Percentiles rank a stretch among this genome's conserved stretches.
Conservation (phyloP, 129 eudicot genomes). For the Gnaphalium uliginosum region DNA sequence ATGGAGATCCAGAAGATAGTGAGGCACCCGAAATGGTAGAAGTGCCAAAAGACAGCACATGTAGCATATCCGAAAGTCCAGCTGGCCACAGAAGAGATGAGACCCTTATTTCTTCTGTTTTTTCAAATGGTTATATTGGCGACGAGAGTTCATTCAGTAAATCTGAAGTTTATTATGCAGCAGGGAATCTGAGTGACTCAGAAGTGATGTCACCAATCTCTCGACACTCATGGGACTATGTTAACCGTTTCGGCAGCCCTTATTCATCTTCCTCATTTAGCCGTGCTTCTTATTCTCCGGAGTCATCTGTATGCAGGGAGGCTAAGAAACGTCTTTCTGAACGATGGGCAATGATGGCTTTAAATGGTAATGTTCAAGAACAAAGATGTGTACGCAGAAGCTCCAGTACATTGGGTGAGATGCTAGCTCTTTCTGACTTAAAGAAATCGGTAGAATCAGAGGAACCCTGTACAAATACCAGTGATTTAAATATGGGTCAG, state of each 20-base stretch:
- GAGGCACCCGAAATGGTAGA: constrained; percentile 58
- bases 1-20: constrained; percentile 51
- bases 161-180: constrained; percentile 77
- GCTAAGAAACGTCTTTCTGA: constrained; percentile 97
- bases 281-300: constrained; percentile 84
- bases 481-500: constrained; percentile 38
- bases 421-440: constrained; percentile 92
- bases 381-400: constrained; percentile 66
- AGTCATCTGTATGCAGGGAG: constrained; percentile 92
- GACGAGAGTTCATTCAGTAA: constrained; percentile 82
- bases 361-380: constrained; percentile 66
- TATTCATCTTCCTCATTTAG: constrained; percentile 69
- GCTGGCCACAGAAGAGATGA: constrained; percentile 67
- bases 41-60: constrained; percentile 51
- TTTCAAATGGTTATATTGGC: constrained; percentile 81
- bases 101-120: constrained; percentile 66
- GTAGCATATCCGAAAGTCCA: constrained; percentile 36
- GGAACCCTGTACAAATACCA: constrained; percentile 28
- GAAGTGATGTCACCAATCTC: constrained; percentile 81
- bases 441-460: constrained; percentile 45
- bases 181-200: constrained; percentile 77
- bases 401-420: constrained; percentile 95
- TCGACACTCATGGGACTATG: constrained; percentile 91
- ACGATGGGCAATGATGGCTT: constrained; percentile 96
- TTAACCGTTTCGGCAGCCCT: constrained; percentile 62